Base-by-base conservation (phyloP, 2,329 filamentous ascomycete genomes). In the Pestalotiopsis sp. region DNA sequence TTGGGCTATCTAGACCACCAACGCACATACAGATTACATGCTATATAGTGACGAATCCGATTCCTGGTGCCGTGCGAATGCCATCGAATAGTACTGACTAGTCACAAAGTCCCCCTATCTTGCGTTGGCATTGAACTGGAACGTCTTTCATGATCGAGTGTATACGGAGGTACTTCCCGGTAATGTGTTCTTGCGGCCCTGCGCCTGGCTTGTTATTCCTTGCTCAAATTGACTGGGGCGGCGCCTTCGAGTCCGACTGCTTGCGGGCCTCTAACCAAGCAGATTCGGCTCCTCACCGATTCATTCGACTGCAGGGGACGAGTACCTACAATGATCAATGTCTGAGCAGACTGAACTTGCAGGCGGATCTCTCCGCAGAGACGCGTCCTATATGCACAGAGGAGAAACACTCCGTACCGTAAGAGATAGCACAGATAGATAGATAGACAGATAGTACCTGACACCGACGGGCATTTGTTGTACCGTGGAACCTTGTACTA, bases 1-100 rank as follows among this genome's bases (percentile, higher is more conserved):
- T 7, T 36, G 31, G 41, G 13, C 45, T 9, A 52, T 52, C 45
- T 52, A 52, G 45, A 52, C 45, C 6, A 52, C 45, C 7, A 9
- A n/a, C n/a, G 3, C 20, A 52, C n/a, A 49, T 52, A 52, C 45
- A 23, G 23, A 7, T 4, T 11, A 7, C 23, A 20, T 39, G n/a
- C n/a, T n/a, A n/a, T n/a, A n/a, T n/a, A n/a, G n/a, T 62, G 57
- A 59, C 57, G 57, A 59, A 59, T 59, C 57, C 57, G 57, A 59
- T 59, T 36, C 23, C 57, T 27, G 27, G 23, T 59, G 11, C 25
- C 23, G 25, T 59, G 23, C 31, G 23, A 27, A 59, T 36, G 20
- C 20, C 57, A 27, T 17, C 57, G 23, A 31, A 27, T 25, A 25
- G n/a, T 7, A 59, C 12, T 9, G 23, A 36, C 31, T 59, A 27